phyloP scores from a whole-genome alignment of 2,329 filamentous ascomycete species.

The Lachnellula occidentalis region DNA sequence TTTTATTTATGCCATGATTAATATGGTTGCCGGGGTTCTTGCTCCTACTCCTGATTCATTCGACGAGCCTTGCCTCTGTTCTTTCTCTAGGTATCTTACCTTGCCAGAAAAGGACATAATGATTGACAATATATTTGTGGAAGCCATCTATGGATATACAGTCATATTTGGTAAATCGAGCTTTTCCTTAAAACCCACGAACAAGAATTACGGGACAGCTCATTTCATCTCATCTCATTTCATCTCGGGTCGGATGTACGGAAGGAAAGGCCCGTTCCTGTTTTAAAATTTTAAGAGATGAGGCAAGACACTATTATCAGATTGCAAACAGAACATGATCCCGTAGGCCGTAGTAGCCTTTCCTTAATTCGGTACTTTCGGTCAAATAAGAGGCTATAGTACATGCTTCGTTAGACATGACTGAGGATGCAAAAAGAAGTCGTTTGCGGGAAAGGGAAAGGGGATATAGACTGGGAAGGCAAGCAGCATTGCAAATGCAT shows the following conservation, averaged over 20 bases:
- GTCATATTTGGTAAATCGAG: background rate
- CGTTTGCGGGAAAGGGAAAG: no score
- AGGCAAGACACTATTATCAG: conserved; percentile 1
- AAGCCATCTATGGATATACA: background rate
- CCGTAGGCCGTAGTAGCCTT: background rate
- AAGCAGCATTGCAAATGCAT: no score
- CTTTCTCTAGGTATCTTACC: background rate
- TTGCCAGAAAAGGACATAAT: background rate
- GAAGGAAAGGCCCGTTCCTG: conserved; percentile 13
- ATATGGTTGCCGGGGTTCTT: no score
- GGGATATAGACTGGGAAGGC: no score
- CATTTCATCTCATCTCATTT: background rate
- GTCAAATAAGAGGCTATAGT: no score
- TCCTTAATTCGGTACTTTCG: background rate
- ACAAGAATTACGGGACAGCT: no score
- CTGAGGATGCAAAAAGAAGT: no score
- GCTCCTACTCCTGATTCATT: background rate
- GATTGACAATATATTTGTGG: no score
- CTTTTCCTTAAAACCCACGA: background rate
- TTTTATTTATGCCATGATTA: conserved; percentile 1
- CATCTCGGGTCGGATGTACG: conserved; percentile 10
- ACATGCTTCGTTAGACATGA: no score
- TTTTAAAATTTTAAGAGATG: conserved; percentile 4
- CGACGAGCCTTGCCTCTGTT: background rate
- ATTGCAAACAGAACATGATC: conserved; percentile 5